phyloP scores from a whole-genome alignment of 2,329 filamentous ascomycete species.

The Thielaviopsis musarum region DNA sequence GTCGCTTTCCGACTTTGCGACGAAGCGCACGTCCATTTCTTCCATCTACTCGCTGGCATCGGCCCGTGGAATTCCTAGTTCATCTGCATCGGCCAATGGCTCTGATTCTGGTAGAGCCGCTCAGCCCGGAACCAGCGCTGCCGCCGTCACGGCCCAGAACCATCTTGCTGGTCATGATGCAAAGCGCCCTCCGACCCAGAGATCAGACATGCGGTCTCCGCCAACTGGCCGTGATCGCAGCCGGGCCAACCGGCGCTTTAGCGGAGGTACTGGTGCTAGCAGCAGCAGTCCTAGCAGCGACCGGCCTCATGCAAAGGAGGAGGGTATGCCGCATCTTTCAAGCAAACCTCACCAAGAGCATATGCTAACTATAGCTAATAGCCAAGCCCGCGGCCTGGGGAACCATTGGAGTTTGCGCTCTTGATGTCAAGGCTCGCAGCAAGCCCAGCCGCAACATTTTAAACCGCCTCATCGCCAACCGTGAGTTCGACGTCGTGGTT shows the following conservation, averaged over 20 bases:
- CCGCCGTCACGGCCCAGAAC: conserved; percentile 4
- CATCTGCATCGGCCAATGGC: conserved; percentile 34
- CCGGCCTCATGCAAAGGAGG: conserved; percentile 41
- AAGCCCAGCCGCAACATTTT: conserved; percentile 95
- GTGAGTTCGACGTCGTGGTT: conserved; percentile 90
- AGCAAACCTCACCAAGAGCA: background rate
- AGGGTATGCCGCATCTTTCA: conserved; percentile 21
- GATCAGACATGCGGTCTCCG: conserved; percentile 23
- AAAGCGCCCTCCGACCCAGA: conserved; percentile 4
- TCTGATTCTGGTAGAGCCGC: conserved; percentile 27
- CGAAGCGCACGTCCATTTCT: conserved; percentile 54
- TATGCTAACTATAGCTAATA: conserved; percentile 18
- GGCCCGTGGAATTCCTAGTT: conserved; percentile 34
- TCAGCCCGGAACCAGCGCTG: conserved; percentile 2
- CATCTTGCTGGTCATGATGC: conserved; percentile 6
- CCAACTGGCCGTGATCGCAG: conserved; percentile 46
- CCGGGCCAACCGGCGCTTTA: conserved; percentile 56
- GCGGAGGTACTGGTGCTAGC: conserved; percentile 65
- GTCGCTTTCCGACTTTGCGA: conserved; percentile 34
- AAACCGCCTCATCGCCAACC: conserved; percentile 75
- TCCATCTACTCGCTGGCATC: conserved; percentile 57
- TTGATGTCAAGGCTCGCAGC: conserved; percentile 90
- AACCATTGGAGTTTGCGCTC: conserved; percentile 80
- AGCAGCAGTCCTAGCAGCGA: conserved; percentile 68
- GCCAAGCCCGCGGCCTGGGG: conserved; percentile 43